A percentile compares a stretch with the other conserved stretches of the same genome.
Conservation (phyloP, 257 asterid genomes). For the Coffea canephora region DNA sequence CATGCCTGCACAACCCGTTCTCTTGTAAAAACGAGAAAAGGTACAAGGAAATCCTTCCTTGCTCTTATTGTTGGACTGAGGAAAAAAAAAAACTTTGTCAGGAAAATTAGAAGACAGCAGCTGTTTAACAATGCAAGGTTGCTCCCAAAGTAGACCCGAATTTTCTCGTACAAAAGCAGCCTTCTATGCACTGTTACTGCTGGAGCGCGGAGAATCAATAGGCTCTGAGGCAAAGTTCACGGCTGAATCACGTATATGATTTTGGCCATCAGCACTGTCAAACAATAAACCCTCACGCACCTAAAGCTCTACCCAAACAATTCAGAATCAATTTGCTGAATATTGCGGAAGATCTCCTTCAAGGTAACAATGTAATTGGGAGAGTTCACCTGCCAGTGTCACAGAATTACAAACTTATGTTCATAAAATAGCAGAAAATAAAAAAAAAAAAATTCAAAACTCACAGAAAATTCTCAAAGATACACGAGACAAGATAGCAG, state of each 20-base stretch:
- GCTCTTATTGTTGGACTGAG: neutral
- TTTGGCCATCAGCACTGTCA: conserved; percentile 3
- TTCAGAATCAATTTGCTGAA: conserved; percentile 84
- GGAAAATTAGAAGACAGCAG: neutral
- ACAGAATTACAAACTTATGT: neutral
- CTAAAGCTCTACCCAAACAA: conserved; percentile 42
- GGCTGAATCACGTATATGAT: neutral
- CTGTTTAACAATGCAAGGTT: neutral
- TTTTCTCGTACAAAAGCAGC: neutral
- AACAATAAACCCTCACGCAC: conserved; percentile 4
- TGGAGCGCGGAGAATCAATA: neutral
- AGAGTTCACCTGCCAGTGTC: conserved; percentile 61
- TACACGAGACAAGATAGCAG: neutral
- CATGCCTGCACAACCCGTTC: neutral
- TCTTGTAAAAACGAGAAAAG: neutral
- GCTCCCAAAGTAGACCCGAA: neutral
- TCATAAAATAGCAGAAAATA: neutral
- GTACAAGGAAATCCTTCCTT: neutral
- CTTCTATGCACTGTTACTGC: neutral
- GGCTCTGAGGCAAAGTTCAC: neutral
- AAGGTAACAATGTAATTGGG: conserved; percentile 54
- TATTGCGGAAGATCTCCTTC: conserved; percentile 65
- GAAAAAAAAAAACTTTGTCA: neutral
- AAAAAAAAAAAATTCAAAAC: neutral
- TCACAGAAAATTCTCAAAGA: too few relatives aligned